Evolutionary conservation across 2,329 filamentous ascomycete species (phyloP), one percentile per base, ranked within the genome.

Genomic region (Tolypocladium capitatum): DNA sequence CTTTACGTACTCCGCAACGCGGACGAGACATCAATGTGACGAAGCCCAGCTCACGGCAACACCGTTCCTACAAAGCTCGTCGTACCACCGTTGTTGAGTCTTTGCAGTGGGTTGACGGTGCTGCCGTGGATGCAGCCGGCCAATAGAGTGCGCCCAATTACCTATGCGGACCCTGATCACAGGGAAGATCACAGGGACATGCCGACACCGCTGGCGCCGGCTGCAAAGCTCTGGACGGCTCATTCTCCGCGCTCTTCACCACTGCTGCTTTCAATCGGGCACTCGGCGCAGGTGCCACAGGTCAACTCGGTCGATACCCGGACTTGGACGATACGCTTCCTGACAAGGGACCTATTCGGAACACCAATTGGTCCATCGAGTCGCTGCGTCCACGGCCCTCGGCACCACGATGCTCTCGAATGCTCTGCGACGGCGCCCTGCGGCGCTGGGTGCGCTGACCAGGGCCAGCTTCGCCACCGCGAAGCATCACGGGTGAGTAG

Each of bases 181-280:
- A 62, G 59, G 61, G 60, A 60, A 61, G 56, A 62, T 58, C 59
- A 65, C 61, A 64, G 59, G 60, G 59, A 55, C 38, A 28, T 28
- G 38, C 38, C 38, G 38, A 41, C 38, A 41, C 24, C 38, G 38
- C 38, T 41, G 24, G 14, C 38, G 38, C 38, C 28, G 24, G 14
- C 21, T 10, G 20, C 36, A 41, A 16, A 21, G 16, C 27, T 13
- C 21, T 27, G 16, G 21, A 41, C 20, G 30, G 28, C 38, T 27
- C 13, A 11, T 27, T 14, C 14, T 41, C n/a, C n/a, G 10, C 24
- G 27, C 36, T 30, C 38, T 41, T 11, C 38, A 11, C 7, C 24
- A 28, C 24, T 28, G 21, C 14, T 27, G 14, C 38, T 28, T 8
- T 21, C 16, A 41, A 41, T 28, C n/a, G 38, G 24, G n/a, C 24